These are phyloP conservation scores for Lactarius pseudohatsudake DNA, from an alignment of 768 basidiomycete genomes.

Conservation along the genomic window DNA sequence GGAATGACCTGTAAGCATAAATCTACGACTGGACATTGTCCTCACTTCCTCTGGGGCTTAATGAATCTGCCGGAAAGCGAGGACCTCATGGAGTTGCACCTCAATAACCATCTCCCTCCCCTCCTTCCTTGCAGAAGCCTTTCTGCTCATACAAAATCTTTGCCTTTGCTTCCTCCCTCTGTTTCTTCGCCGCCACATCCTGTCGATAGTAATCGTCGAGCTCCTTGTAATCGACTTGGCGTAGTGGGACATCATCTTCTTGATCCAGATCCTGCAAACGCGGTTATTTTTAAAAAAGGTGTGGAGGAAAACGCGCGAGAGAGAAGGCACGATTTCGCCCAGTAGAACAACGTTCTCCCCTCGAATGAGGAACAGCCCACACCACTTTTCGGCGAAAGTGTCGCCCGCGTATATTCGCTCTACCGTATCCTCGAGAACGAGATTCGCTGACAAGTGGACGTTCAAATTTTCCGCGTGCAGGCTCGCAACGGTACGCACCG, in stretches of 20 bases:
- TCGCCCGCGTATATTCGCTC: constrained; percentile 92
- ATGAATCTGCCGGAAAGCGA: constrained; percentile 40
- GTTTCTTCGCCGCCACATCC: constrained; percentile 72
- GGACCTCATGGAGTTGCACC: not conserved
- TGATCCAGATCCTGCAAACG: constrained; percentile 77
- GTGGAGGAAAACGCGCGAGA: not conserved
- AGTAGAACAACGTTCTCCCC: constrained; percentile 98
- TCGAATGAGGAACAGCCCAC: constrained; percentile 90
- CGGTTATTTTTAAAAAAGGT: not conserved
- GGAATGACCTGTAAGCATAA: constrained; percentile 28
- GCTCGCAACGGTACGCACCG: constrained; percentile 52
- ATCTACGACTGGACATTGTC: constrained; percentile 32
- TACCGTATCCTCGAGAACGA: constrained; percentile 93
- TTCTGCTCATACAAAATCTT: constrained; percentile 78
- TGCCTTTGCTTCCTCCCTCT: constrained; percentile 80
- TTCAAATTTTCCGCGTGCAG: constrained; percentile 7
- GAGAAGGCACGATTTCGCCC: constrained; percentile 79
- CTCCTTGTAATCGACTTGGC: constrained; percentile 67
- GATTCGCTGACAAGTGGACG: constrained; percentile 66
- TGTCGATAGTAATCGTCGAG: constrained; percentile 72
- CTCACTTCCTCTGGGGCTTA: constrained; percentile 34
- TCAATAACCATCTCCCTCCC: constrained; percentile 95
- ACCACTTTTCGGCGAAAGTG: constrained; percentile 83
- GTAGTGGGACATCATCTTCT: constrained; percentile 84
- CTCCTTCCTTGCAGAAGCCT: constrained; percentile 93